A percentile compares a stretch with the other conserved stretches of the same genome.
Conservation (phyloP, 1,284 basidiomycete genomes). For the Pyrrhoderma noxium region DNA sequence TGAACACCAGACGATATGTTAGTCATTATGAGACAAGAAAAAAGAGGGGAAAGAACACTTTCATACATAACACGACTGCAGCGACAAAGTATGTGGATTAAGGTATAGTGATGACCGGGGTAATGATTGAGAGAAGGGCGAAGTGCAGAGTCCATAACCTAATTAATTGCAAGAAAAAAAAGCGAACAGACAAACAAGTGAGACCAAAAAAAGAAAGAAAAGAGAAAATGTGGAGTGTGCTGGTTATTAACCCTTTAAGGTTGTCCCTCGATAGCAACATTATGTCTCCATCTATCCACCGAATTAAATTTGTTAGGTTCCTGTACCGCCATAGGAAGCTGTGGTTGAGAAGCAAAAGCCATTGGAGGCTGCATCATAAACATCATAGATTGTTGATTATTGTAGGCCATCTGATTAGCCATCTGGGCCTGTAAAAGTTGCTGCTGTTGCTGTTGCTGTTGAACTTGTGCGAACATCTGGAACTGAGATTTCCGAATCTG, state of each 20-base stretch:
- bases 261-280: slow-evolving; percentile 64
- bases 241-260: slow-evolving; percentile 18
- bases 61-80: too few relatives aligned
- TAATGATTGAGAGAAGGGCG: too few relatives aligned
- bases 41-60: too few relatives aligned
- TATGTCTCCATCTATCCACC: slow-evolving; percentile 73
- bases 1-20: too few relatives aligned
- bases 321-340: slow-evolving; percentile 34
- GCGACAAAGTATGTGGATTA: too few relatives aligned
- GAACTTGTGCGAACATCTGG: slow-evolving; percentile 50
- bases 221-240: slow-evolving; percentile 9
- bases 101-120: too few relatives aligned
- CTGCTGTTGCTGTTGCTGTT: slow-evolving; percentile 59
- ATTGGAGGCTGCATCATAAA: slow-evolving; percentile 46
- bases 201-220: neutral
- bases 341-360: slow-evolving; percentile 38
- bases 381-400: slow-evolving; percentile 52
- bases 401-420: slow-evolving; percentile 67
- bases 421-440: slow-evolving; percentile 73
- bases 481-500: slow-evolving; percentile 70
- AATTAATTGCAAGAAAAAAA: too few relatives aligned
- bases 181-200: too few relatives aligned
- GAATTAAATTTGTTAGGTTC: slow-evolving; percentile 58
- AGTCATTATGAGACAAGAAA: too few relatives aligned
- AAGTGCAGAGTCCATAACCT: too few relatives aligned